phyloP scores from a whole-genome alignment of 345 rosid genomes.

The Populus euphratica region DNA sequence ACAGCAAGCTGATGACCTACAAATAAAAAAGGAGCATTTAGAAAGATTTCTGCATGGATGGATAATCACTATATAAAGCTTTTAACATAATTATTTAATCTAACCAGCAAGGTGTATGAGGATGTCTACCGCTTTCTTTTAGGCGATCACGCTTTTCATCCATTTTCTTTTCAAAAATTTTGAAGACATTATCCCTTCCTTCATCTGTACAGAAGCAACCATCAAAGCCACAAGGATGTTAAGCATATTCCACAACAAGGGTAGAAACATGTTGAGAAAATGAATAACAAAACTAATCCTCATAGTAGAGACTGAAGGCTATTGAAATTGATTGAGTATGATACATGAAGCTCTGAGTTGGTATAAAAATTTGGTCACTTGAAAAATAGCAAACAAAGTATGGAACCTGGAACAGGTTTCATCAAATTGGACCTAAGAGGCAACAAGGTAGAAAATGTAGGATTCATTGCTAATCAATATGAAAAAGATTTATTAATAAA shows the following conservation, averaged over 20 bases:
- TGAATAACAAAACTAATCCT: neutral
- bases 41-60: constrained; percentile 6
- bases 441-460: neutral
- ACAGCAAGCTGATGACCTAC: constrained; percentile 87
- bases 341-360: neutral
- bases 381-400: neutral
- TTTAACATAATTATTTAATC: neutral
- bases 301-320: neutral
- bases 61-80: neutral
- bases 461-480: neutral
- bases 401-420: constrained; percentile 3
- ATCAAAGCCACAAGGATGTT: constrained; percentile 8
- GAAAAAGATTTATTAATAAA: neutral
- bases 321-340: neutral
- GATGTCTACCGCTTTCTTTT: constrained; percentile 65
- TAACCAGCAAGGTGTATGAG: neutral
- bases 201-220: constrained; percentile 49
- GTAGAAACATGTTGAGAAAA: constrained; percentile 1
- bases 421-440: neutral
- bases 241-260: neutral
- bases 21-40: constrained; percentile 19
- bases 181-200: constrained; percentile 58
- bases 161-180: constrained; percentile 74
- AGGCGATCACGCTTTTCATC: constrained; percentile 71
- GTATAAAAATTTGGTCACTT: neutral